Percentiles rank a stretch among this genome's conserved stretches.
These are phyloP conservation scores for Tylopilus plumbeoviolaceoides DNA, from an alignment of 768 basidiomycete species.

Conservation along the genomic window DNA sequence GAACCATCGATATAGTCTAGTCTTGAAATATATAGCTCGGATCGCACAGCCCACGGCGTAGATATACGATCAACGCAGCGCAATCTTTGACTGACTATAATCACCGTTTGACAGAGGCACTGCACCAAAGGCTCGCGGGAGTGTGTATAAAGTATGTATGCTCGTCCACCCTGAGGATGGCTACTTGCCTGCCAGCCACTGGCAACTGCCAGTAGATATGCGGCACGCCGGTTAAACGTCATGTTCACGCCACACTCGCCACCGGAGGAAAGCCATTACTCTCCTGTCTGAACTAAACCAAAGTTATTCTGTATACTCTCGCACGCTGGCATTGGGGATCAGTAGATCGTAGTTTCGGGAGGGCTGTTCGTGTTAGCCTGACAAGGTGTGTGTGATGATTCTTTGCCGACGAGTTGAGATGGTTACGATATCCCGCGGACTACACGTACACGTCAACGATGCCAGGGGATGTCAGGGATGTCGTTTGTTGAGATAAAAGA, in stretches of 20 bases:
- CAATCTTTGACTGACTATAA: neutral
- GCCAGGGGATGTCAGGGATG: neutral
- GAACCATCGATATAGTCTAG: neutral
- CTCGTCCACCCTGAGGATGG: neutral
- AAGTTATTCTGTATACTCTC: too few relatives aligned
- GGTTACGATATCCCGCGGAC: neutral
- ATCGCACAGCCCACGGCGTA: neutral
- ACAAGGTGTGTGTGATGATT: neutral
- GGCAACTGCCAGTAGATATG: too few relatives aligned
- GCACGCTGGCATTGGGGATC: too few relatives aligned
- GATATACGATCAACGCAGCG: neutral
- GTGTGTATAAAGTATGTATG: neutral
- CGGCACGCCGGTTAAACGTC: too few relatives aligned
- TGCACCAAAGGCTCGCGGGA: constrained; percentile 19
- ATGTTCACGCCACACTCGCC: too few relatives aligned
- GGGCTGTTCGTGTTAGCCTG: neutral
- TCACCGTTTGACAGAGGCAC: neutral
- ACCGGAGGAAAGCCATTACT: neutral
- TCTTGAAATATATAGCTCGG: neutral
- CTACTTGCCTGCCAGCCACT: neutral
- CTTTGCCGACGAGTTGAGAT: neutral
- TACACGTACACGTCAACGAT: neutral
- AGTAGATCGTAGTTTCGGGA: too few relatives aligned
- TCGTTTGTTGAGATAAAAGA: neutral
- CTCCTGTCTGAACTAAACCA: neutral